Conservation (phyloP, 2,329 filamentous ascomycete species). For the Chaetothyriales sp. region DNA sequence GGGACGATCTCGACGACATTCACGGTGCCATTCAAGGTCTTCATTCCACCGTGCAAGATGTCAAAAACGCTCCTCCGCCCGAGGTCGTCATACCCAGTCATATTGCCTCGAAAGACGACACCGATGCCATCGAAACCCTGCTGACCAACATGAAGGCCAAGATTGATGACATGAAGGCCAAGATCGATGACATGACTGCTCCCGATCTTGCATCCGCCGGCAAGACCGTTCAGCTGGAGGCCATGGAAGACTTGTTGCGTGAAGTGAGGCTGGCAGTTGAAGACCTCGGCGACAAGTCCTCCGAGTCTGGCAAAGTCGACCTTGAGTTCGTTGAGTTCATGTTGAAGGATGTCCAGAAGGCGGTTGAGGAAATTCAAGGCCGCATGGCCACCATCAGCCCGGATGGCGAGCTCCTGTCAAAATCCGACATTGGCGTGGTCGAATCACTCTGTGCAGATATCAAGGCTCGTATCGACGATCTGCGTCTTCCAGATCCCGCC, state of each 20-base stretch:
- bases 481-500: slow-evolving; percentile 57
- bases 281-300: slow-evolving; percentile 51
- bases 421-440: slow-evolving; percentile 69
- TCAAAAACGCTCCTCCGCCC: slow-evolving; percentile 29
- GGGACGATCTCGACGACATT: slow-evolving; percentile 34
- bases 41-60: slow-evolving; percentile 44
- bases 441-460: slow-evolving; percentile 73
- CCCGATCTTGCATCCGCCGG: slow-evolving; percentile 56
- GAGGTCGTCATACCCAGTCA: slow-evolving; percentile 30
- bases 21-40: slow-evolving; percentile 37
- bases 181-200: slow-evolving; percentile 62
- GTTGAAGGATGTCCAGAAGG: slow-evolving; percentile 60
- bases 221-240: slow-evolving; percentile 45
- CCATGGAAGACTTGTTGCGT: slow-evolving; percentile 53
- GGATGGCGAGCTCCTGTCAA: slow-evolving; percentile 51
- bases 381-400: slow-evolving; percentile 27
- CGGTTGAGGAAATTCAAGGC: slow-evolving; percentile 56
- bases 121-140: slow-evolving; percentile 79
- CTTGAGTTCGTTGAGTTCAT: slow-evolving; percentile 63
- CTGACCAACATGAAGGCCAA: slow-evolving; percentile 79
- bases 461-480: slow-evolving; percentile 61
- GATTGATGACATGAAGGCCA: slow-evolving; percentile 70
- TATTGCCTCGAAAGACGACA: slow-evolving; percentile 63
- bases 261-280: slow-evolving; percentile 64
- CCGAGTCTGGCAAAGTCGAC: slow-evolving; percentile 62